Evolutionary conservation across 1,284 basidiomycete genomes (phyloP).

Genomic region (Ganoderma lingzhi): DNA sequence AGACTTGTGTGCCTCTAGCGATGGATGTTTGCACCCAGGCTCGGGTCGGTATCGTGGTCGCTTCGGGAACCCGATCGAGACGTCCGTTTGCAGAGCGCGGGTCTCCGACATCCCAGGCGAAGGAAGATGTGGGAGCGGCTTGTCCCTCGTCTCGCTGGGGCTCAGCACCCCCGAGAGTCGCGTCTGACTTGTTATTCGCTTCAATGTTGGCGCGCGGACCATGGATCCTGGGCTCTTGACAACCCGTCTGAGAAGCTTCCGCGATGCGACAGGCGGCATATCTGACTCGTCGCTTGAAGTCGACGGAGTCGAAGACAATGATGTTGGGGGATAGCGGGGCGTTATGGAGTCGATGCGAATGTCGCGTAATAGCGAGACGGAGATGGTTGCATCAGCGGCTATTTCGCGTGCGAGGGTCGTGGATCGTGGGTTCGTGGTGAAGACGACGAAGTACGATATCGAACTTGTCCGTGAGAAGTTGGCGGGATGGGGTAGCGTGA

Average conservation of each 20-base stretch:
- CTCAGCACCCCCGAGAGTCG: conserved; percentile 4
- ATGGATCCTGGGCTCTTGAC: conserved; percentile 29
- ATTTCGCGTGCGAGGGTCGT: conserved; percentile 64
- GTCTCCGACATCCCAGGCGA: conserved; percentile 52
- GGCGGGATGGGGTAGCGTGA: conserved; percentile 66
- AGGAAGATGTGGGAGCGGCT: conserved; percentile 56
- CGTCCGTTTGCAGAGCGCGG: conserved; percentile 58
- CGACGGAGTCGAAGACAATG: conserved; percentile 51
- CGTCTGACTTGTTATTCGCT: conserved; percentile 8
- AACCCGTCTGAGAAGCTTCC: conserved; percentile 56
- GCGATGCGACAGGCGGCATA: conserved; percentile 39
- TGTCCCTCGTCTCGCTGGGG: conserved; percentile 39
- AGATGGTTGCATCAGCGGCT: conserved; percentile 71
- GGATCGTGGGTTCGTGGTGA: conserved; percentile 66
- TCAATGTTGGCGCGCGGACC: conserved; percentile 5
- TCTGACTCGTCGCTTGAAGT: conserved; percentile 63
- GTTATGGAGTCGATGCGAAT: conserved; percentile 52
- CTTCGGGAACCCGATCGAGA: conserved; percentile 74
- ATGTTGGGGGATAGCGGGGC: conserved; percentile 33
- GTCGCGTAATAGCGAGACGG: conserved; percentile 66
- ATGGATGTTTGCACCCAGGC: conserved; percentile 50
- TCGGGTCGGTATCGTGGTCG: conserved; percentile 57
- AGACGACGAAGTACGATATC: conserved; percentile 76
- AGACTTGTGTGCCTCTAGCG: conserved; percentile 52
- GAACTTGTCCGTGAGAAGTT: conserved; percentile 64